phyloP scores from a whole-genome alignment of 2,329 filamentous ascomycete species.

The Verticillium alfalfae region DNA sequence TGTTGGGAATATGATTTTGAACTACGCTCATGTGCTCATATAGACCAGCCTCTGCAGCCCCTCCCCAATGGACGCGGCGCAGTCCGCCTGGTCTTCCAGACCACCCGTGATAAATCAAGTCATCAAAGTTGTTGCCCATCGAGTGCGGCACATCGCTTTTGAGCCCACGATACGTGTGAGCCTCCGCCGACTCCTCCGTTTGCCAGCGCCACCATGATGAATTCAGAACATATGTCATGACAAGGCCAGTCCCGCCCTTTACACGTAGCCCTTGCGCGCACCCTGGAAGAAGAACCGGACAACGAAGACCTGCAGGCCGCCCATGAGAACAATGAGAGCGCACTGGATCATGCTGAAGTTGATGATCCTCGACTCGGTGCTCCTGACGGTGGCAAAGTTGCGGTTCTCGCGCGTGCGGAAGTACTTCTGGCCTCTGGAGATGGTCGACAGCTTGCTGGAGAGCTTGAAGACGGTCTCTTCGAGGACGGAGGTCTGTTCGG shows the following conservation, averaged over 20 bases:
- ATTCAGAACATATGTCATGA: not conserved
- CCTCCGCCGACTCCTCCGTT: not conserved
- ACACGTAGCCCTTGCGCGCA: constrained; percentile 65
- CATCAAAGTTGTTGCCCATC: not conserved
- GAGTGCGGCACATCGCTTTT: not conserved
- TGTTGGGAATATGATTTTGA: not conserved
- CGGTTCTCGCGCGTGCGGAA: constrained; percentile 98
- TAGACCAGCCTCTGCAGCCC: not conserved
- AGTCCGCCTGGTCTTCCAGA: not conserved
- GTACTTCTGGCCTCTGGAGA: constrained; percentile 97
- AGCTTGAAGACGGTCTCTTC: constrained; percentile 96
- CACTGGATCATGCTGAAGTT: constrained; percentile 96
- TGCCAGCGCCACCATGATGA: not conserved
- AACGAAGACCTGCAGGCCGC: constrained; percentile 91
- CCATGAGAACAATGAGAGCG: constrained; percentile 89
- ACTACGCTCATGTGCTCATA: not conserved
- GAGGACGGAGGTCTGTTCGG: constrained; percentile 82
- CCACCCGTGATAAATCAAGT: not conserved
- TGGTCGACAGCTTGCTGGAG: constrained; percentile 86
- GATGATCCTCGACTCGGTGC: constrained; percentile 92
- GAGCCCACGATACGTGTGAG: not conserved
- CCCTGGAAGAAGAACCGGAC: constrained; percentile 99
- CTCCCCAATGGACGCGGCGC: not conserved
- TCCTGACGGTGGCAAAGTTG: constrained; percentile 96
- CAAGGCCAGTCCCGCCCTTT: constrained; percentile 5